Evolutionary conservation across 371 early-diverging fungal species (phyloP), one percentile per base, ranked within the genome.

Genomic region (Rhizopus sp.): DNA sequence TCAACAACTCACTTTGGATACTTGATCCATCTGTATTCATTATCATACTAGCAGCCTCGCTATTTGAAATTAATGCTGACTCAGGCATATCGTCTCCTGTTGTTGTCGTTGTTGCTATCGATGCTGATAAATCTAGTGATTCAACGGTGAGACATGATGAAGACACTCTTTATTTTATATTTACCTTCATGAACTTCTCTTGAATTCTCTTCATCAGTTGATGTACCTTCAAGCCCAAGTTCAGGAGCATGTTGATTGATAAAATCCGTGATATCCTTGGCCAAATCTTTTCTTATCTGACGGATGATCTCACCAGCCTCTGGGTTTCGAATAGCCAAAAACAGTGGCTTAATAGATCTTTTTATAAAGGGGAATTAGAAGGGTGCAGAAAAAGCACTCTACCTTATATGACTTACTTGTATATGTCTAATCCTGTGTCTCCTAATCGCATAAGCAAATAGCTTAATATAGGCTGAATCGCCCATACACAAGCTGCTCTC

Each of bases 341-440:
- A 90, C 46, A 97, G 78, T 6, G 97, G 96, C 5, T 88, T 85
- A 58, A 96, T 80, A 4, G 94, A 95, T 59, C 86, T 84, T 48
- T 12, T 29, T n/a, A 13, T 38, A 55, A 15, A 53, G 12, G 23
- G 30, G 3, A 15, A 30, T 6, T 32, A 13, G 5, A 31, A 9
- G 3, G 16, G 9, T 40, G 2, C 7, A 50, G 1, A 49, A 4
- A 2, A 30, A 46, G 23, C 8, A 9, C 23, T 9, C 10, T 48
- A n/a, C 1, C 2, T n/a, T 3, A 29, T n/a, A 15, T 4, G 50
- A 39, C 55, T 69, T 66, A 85, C 82, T 84, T 88, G 69, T 91
- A 82, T 34, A 95, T 86, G 66, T 96, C 97, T 7, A 91, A 54
- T 1, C 95, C 96, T 44, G 83, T 84, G 62, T 98, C 97, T 35